A percentile compares a stretch with the other conserved stretches of the same genome.
Conservation (phyloP, 176 grass and related monocot genomes). For the Olyra latifolia region DNA sequence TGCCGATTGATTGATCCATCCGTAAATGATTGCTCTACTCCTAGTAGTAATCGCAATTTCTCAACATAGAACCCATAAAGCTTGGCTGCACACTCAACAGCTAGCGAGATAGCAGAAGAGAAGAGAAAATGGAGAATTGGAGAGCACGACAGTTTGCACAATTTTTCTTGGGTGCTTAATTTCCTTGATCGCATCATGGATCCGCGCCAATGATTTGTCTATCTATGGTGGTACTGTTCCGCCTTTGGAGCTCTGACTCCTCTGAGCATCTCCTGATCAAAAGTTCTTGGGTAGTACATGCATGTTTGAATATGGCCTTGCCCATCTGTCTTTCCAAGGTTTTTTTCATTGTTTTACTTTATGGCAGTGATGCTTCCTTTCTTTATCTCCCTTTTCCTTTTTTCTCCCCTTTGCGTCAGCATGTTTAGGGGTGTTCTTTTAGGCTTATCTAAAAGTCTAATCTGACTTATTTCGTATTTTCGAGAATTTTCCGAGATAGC, state of each 20-base stretch:
- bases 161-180: background rate
- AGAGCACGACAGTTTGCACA: background rate
- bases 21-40: background rate
- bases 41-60: background rate
- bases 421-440: too few species aligned
- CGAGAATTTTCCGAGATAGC: too few species aligned
- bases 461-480: too few species aligned
- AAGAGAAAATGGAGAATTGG: background rate
- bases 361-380: background rate
- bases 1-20: background rate
- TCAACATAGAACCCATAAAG: background rate
- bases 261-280: background rate
- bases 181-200: background rate
- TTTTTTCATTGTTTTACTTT: conserved; percentile 7
- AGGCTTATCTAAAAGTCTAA: too few species aligned
- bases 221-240: background rate
- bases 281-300: conserved; percentile 14
- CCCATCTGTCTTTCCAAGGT: conserved; percentile 5
- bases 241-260: background rate
- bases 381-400: background rate
- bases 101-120: background rate
- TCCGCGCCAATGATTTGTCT: conserved; percentile 2
- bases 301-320: conserved; percentile 21
- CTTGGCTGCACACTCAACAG: background rate
- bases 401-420: background rate